Evolutionary conservation across 2,329 filamentous ascomycete genomes (phyloP).

Genomic region (Aureobasidium musti): DNA sequence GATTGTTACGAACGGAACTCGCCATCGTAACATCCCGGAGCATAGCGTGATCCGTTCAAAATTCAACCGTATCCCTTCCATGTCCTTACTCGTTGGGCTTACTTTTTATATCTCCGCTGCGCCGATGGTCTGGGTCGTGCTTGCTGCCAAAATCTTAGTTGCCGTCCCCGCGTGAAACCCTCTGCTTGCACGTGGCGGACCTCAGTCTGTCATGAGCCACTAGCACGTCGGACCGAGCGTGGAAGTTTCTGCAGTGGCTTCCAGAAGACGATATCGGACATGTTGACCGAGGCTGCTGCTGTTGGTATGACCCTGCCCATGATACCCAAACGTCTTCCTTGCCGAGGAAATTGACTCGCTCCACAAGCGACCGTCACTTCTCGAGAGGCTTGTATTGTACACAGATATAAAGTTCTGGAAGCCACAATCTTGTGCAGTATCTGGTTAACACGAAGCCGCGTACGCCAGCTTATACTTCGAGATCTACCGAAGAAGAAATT

Average conservation of each 20-base stretch:
- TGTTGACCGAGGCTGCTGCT: not conserved
- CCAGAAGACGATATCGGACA: conserved; percentile 6
- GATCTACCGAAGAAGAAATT: not conserved
- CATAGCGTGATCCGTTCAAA: not conserved
- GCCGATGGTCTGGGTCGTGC: conserved; percentile 5
- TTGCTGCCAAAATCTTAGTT: not conserved
- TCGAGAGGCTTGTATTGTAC: not conserved
- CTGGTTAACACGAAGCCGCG: not conserved
- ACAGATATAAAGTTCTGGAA: not conserved
- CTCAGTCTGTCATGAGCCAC: not conserved
- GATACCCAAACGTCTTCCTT: not conserved
- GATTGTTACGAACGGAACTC: not conserved
- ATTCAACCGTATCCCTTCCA: not conserved
- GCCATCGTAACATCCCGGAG: not conserved
- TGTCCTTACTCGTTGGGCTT: not conserved
- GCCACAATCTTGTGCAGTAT: not conserved
- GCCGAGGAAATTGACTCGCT: not conserved
- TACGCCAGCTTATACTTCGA: not conserved
- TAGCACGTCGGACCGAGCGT: not conserved
- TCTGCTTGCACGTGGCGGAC: not conserved
- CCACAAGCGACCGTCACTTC: conserved; percentile 4
- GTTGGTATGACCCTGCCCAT: not conserved
- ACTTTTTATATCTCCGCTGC: not conserved
- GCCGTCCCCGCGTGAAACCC: conserved; percentile 1
- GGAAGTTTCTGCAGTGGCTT: not conserved